A percentile compares a stretch with the other conserved stretches of the same genome.
Evolutionary conservation across 768 basidiomycete species (phyloP).

Genomic region (Crepidotus variabilis): DNA sequence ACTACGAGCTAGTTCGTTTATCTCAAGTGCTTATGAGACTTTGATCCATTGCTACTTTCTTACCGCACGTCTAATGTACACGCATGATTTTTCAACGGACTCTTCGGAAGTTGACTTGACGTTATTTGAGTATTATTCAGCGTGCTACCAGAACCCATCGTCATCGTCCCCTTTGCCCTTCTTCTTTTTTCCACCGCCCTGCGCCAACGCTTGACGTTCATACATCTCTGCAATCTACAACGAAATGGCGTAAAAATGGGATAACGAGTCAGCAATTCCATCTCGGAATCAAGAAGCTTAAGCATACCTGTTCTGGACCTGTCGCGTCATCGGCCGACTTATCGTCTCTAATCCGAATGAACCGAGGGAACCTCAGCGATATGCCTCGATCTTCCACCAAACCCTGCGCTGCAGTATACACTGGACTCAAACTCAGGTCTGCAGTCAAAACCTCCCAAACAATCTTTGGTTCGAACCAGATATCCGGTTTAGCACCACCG

Average conservation of each 20-base stretch:
- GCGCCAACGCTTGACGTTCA: slow-evolving; percentile 79
- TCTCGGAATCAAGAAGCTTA: neutral
- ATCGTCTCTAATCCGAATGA: slow-evolving; percentile 89
- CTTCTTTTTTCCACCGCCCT: slow-evolving; percentile 68
- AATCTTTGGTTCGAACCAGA: slow-evolving; percentile 96
- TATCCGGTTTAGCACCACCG: slow-evolving; percentile 93
- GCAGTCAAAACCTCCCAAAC: slow-evolving; percentile 99
- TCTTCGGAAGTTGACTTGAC: neutral
- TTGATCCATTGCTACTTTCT: slow-evolving; percentile 5
- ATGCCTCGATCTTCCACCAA: slow-evolving; percentile 88
- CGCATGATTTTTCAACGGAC: neutral
- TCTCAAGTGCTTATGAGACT: neutral
- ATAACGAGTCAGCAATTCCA: neutral
- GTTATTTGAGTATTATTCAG: neutral
- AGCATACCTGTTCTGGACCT: slow-evolving; percentile 80
- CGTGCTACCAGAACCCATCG: slow-evolving; percentile 72
- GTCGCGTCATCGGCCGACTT: slow-evolving; percentile 92
- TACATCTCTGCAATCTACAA: slow-evolving; percentile 91
- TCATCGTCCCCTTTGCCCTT: slow-evolving; percentile 68
- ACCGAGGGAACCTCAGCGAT: slow-evolving; percentile 94
- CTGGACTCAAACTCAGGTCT: slow-evolving; percentile 92
- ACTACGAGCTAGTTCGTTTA: neutral
- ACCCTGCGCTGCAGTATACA: slow-evolving; percentile 94
- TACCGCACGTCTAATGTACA: slow-evolving; percentile 10
- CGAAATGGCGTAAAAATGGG: neutral